phyloP scores from a whole-genome alignment of 352 stramenopile species.

The Phytophthora cajani region DNA sequence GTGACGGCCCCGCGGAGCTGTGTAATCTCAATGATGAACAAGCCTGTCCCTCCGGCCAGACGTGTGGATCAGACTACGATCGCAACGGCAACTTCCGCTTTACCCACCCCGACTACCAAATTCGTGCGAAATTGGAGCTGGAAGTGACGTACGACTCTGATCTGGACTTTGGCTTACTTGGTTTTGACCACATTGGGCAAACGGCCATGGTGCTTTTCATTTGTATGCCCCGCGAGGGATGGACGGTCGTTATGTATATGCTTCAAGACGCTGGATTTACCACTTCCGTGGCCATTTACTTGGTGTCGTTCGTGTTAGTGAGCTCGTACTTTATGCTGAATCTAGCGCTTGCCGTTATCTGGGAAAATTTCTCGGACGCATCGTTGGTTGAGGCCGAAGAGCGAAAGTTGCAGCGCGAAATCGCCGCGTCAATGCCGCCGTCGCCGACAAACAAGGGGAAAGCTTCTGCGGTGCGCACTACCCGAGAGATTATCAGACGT shows the following conservation, averaged over 20 bases:
- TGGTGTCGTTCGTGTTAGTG: conserved; percentile 86
- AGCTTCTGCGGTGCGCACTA: conserved; percentile 5
- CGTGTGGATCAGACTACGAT: conserved; percentile 72
- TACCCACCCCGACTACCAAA: conserved; percentile 45
- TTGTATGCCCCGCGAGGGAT: conserved; percentile 91
- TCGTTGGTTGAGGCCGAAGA: conserved; percentile 67
- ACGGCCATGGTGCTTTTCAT: conserved; percentile 91
- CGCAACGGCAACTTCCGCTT: conserved; percentile 70
- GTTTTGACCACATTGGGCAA: conserved; percentile 89
- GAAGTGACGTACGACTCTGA: conserved; percentile 61
- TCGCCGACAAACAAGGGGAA: conserved; percentile 4
- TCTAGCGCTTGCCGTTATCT: conserved; percentile 91
- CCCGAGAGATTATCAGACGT: conserved; percentile 23
- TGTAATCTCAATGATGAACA: conserved; percentile 57
- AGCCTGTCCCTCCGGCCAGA: conserved; percentile 45
- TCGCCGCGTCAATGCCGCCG: conserved; percentile 14
- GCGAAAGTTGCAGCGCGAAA: conserved; percentile 37
- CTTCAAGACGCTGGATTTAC: conserved; percentile 60
- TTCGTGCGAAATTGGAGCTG: conserved; percentile 39
- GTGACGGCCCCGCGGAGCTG: conserved; percentile 51
- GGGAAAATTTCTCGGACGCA: conserved; percentile 74
- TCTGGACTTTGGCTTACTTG: conserved; percentile 84
- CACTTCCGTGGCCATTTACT: conserved; percentile 68
- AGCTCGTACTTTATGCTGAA: conserved; percentile 93
- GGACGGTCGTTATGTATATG: conserved; percentile 78